A percentile compares a stretch with the other conserved stretches of the same genome.
phyloP scores from a whole-genome alignment of 306 rosid genomes.

The Macrotyloma uniflorum region DNA sequence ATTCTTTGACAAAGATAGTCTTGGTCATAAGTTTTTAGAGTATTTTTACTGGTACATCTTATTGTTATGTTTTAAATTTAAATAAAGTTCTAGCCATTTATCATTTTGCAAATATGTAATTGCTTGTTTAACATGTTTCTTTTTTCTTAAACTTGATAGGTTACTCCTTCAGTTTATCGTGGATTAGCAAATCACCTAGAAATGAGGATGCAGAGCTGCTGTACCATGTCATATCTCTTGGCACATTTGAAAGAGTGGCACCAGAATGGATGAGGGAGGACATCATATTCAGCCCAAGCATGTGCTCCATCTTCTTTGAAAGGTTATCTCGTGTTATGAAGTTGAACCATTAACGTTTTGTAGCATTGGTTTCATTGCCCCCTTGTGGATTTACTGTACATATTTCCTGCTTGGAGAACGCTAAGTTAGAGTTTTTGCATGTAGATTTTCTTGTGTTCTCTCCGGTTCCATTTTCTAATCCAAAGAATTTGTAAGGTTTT shows the following conservation, averaged over 20 bases:
- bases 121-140: constrained; percentile 10
- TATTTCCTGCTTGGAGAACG: background rate
- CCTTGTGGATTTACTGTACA: constrained; percentile 23
- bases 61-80: background rate
- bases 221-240: constrained; percentile 67
- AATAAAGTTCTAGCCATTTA: background rate
- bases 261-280: constrained; percentile 95
- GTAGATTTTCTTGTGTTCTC: background rate
- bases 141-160: constrained; percentile 53
- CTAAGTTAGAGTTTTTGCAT: background rate
- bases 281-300: constrained; percentile 78
- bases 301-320: constrained; percentile 82
- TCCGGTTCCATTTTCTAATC: background rate
- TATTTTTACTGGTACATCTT: background rate
- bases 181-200: constrained; percentile 53
- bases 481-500: background rate
- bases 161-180: constrained; percentile 79
- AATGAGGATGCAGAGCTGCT: constrained; percentile 69
- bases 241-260: constrained; percentile 83
- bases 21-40: background rate
- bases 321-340: constrained; percentile 69
- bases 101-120: background rate
- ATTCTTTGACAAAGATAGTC: background rate
- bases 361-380: background rate
- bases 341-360: constrained; percentile 34